These are phyloP conservation scores for Trichosporon inkin DNA, from an alignment of 1,284 basidiomycete species.

Conservation along the genomic window DNA sequence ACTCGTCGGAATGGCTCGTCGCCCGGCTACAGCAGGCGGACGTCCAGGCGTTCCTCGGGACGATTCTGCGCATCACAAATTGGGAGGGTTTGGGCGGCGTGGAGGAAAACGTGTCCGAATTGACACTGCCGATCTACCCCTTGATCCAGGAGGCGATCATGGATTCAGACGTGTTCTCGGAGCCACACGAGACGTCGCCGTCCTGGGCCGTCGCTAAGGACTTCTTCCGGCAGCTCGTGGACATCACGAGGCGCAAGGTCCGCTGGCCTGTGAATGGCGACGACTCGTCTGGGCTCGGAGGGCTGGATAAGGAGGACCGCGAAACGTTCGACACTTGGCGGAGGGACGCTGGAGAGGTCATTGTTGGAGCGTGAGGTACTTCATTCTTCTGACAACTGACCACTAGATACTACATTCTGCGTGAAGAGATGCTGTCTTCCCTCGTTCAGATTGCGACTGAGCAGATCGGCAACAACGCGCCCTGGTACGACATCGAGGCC, in stretches of 20 bases:
- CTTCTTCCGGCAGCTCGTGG: constrained; percentile 72
- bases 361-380: constrained; percentile 65
- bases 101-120: constrained; percentile 79
- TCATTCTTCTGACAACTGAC: not conserved
- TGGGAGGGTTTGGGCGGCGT: constrained; percentile 69
- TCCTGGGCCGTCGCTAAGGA: constrained; percentile 61
- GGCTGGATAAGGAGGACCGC: constrained; percentile 61
- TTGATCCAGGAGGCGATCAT: constrained; percentile 81
- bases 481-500: constrained; percentile 67
- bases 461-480: constrained; percentile 36
- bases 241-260: constrained; percentile 66
- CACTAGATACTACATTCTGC: constrained; percentile 68
- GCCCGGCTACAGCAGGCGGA: constrained; percentile 60
- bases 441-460: constrained; percentile 62
- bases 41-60: constrained; percentile 65
- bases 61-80: constrained; percentile 69
- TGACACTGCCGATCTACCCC: constrained; percentile 82
- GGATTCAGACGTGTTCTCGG: constrained; percentile 60
- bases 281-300: constrained; percentile 30
- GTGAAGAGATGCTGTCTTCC: constrained; percentile 70
- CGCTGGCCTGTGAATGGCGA: constrained; percentile 59
- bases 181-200: constrained; percentile 50
- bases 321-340: constrained; percentile 57
- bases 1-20: constrained; percentile 75
- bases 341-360: constrained; percentile 80